Conservation (phyloP, 306 rosid genomes). For the Psophocarpus tetragonolobus region DNA sequence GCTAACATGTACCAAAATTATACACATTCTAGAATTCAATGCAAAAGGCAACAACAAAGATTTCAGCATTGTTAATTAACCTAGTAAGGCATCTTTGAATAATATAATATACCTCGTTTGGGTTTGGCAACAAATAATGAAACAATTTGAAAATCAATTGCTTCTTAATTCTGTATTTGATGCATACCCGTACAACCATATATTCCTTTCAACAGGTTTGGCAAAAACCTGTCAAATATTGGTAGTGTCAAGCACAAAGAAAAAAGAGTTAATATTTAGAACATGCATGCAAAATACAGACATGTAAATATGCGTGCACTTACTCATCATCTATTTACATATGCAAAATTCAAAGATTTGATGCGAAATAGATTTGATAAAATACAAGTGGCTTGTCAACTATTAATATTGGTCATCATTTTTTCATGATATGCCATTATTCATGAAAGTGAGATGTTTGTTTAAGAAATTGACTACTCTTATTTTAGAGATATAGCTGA, state of each 20-base stretch:
- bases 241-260: background rate
- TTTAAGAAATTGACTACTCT: background rate
- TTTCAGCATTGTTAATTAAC: background rate
- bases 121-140: constrained; percentile 64
- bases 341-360: background rate
- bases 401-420: background rate
- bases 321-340: background rate
- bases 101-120: constrained; percentile 56
- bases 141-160: constrained; percentile 55
- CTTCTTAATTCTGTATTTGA: constrained; percentile 63
- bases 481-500: background rate
- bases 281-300: background rate
- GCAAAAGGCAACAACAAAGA: background rate
- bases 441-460: background rate
- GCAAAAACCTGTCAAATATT: constrained; percentile 45
- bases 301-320: background rate
- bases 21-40: background rate
- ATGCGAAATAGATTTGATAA: background rate
- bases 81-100: background rate
- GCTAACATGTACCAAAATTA: background rate
- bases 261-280: background rate
- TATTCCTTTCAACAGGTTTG: constrained; percentile 49
- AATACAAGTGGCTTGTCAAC: background rate
- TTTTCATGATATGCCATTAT: background rate
- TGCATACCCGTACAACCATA: constrained; percentile 62